phyloP scores from a whole-genome alignment of 345 rosid genomes.

The Chamaenerion angustifolium region DNA sequence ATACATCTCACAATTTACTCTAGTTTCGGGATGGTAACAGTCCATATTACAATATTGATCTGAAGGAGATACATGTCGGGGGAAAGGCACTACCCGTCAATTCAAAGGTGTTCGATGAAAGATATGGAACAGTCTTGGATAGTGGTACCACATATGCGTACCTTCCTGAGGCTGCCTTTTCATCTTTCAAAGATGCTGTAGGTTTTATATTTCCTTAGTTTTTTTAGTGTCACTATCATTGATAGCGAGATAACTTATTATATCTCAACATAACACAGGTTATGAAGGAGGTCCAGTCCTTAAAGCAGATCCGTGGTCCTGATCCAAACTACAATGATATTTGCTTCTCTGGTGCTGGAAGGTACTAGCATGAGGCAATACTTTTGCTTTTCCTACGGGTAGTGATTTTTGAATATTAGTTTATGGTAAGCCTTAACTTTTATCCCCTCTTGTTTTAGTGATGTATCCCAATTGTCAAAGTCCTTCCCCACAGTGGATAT shows the following conservation, averaged over 20 bases:
- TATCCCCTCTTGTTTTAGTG: conserved; percentile 22
- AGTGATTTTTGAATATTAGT: neutral
- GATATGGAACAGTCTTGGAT: conserved; percentile 66
- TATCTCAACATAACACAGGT: conserved; percentile 27
- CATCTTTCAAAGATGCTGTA: conserved; percentile 68
- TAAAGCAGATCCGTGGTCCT: conserved; percentile 67
- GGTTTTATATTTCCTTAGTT: conserved; percentile 12
- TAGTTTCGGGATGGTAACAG: conserved; percentile 99
- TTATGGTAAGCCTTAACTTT: neutral
- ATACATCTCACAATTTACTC: conserved; percentile 82
- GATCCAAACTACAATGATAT: conserved; percentile 85
- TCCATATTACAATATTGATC: conserved; percentile 93
- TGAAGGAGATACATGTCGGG: conserved; percentile 82
- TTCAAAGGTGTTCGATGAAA: conserved; percentile 54
- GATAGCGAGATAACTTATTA: neutral
- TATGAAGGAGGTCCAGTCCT: conserved; percentile 40
- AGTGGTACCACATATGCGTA: conserved; percentile 91
- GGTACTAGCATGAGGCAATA: conserved; percentile 22
- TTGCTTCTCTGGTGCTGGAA: conserved; percentile 59
- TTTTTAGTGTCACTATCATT: neutral
- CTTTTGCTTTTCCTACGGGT: neutral
- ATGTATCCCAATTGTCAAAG: conserved; percentile 36
- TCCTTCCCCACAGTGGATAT: conserved; percentile 64
- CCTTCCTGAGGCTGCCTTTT: conserved; percentile 70
- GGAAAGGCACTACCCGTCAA: conserved; percentile 61